These are phyloP conservation scores for Yamadazyma endophytica DNA, from an alignment of 805 yeast genomes.

Conservation along the genomic window DNA sequence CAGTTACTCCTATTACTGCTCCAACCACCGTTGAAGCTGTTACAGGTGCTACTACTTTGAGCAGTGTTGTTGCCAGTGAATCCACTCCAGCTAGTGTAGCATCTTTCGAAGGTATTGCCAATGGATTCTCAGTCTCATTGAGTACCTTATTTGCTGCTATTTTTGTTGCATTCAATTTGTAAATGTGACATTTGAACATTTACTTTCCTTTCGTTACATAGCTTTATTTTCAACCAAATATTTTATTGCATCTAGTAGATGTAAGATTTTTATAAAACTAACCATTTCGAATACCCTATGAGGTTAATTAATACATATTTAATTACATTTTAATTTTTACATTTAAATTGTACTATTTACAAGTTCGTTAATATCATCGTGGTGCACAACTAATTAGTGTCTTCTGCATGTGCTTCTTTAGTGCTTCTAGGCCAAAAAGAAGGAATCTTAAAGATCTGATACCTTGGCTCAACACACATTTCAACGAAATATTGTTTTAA, in stretches of 20 bases:
- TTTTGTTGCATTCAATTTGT: conserved; percentile 10
- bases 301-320: not conserved
- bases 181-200: not conserved
- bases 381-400: not conserved
- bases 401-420: conserved; percentile 29
- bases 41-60: conserved; percentile 8
- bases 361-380: not conserved
- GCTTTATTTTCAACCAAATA: no score
- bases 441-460: conserved; percentile 80
- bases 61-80: conserved; percentile 10
- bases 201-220: not conserved
- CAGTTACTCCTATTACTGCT: conserved; percentile 6
- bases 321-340: conserved; percentile 1
- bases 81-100: conserved; percentile 11
- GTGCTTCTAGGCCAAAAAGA: conserved; percentile 72
- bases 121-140: conserved; percentile 9
- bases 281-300: not conserved
- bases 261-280: no score
- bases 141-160: conserved; percentile 11
- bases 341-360: not conserved
- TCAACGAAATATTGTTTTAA: conserved; percentile 88
- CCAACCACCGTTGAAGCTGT: conserved; percentile 11
- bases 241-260: not conserved
- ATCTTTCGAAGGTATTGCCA: conserved; percentile 10
- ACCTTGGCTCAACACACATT: conserved; percentile 90